Evolutionary conservation across 1,284 basidiomycete species (phyloP).

Genomic region (Melampsora americana): DNA sequence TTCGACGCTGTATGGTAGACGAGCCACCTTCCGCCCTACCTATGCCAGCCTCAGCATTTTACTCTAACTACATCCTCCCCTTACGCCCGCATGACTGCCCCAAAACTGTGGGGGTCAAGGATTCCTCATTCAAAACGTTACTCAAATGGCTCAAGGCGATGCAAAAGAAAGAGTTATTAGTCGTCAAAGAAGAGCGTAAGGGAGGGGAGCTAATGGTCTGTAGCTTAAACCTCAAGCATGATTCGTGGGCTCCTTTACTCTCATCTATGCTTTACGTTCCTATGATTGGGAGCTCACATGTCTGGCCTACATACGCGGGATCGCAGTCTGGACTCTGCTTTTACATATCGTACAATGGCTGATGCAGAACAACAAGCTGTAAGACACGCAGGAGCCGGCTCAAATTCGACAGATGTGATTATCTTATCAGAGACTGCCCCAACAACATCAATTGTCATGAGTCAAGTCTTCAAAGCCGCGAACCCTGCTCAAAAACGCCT

Average conservation of each 20-base stretch:
- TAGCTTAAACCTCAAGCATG: neutral
- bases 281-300: too few relatives aligned
- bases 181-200: constrained; percentile 37
- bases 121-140: constrained; percentile 24
- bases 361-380: constrained; percentile 12
- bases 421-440: neutral
- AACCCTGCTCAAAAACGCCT: neutral
- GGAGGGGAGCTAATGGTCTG: constrained; percentile 10
- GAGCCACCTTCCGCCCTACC: neutral
- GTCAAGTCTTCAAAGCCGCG: neutral
- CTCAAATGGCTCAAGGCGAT: constrained; percentile 22
- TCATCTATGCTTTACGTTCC: neutral
- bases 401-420: neutral
- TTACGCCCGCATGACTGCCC: constrained; percentile 24
- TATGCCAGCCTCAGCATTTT: constrained; percentile 24
- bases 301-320: too few relatives aligned
- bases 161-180: constrained; percentile 19
- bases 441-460: neutral
- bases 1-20: neutral
- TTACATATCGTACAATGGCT: constrained; percentile 30
- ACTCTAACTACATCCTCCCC: constrained; percentile 27
- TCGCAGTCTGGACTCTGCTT: neutral
- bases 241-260: neutral
- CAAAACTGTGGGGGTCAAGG: constrained; percentile 20
- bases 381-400: neutral